Evolutionary conservation across 2,329 filamentous ascomycete genomes (phyloP).

Genomic region (Orbilia blumenaviensis): DNA sequence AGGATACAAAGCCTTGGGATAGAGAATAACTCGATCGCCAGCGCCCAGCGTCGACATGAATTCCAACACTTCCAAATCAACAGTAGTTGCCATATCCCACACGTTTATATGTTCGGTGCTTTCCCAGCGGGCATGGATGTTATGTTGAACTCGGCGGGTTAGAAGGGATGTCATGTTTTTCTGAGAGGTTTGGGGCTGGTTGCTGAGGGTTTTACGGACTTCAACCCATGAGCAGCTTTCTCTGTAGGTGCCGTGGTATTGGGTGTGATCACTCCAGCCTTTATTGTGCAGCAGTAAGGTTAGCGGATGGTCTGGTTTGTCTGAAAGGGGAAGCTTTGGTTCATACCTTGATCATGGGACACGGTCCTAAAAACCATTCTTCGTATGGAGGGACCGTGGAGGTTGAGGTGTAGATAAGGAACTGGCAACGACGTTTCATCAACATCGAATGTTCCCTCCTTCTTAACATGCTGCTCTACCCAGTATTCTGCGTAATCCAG

Average conservation of each 20-base stretch:
- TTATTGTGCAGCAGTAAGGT: neutral
- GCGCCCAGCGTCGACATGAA: neutral
- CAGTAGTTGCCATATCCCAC: neutral
- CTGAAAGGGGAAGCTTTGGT: too few species aligned
- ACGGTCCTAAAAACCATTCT: slow-evolving; percentile 12
- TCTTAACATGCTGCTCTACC: neutral
- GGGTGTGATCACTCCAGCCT: neutral
- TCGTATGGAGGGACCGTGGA: neutral
- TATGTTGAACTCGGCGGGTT: neutral
- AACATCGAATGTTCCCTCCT: neutral
- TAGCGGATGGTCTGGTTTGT: neutral
- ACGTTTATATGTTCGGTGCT: neutral
- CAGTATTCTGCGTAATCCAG: slow-evolving; percentile 13
- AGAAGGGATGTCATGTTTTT: neutral
- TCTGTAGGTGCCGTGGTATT: neutral
- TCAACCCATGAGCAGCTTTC: neutral
- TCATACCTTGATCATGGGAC: slow-evolving; percentile 8
- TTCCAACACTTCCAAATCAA: neutral
- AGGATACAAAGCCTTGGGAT: neutral
- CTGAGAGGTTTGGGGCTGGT: neutral
- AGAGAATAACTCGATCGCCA: neutral
- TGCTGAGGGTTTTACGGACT: neutral
- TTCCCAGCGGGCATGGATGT: neutral
- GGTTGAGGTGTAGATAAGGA: neutral
- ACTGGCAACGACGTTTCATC: neutral